Conservation (phyloP, 495 filamentous ascomycete genomes). For the Astrothelium macrocarpum region DNA sequence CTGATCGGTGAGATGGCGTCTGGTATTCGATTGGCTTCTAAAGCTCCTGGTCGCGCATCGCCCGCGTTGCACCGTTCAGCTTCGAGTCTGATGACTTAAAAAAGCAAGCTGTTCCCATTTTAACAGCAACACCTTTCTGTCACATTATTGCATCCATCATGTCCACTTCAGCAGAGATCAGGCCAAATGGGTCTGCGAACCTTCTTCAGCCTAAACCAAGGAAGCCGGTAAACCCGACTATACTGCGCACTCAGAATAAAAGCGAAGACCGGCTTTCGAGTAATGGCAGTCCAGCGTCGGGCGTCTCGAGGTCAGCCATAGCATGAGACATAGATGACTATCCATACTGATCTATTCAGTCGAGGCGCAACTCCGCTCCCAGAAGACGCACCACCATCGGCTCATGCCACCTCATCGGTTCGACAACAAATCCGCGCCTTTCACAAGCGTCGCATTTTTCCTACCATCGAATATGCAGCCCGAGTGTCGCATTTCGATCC, state of each 20-base stretch:
- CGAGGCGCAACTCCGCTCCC: constrained; percentile 84
- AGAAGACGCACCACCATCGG: constrained; percentile 82
- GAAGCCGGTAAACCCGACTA: constrained; percentile 1
- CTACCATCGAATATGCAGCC: constrained; percentile 88
- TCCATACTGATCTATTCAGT: constrained; percentile 37
- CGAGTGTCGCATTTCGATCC: constrained; percentile 95
- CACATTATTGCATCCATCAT: background rate
- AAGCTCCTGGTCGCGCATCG: background rate
- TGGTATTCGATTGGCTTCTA: background rate
- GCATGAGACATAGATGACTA: background rate
- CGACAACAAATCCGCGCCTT: constrained; percentile 78
- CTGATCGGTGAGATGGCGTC: background rate
- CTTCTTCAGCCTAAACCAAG: constrained; percentile 6
- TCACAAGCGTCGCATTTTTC: constrained; percentile 75
- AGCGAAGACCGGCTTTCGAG: background rate
- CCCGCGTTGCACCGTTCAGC: background rate
- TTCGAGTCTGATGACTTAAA: background rate
- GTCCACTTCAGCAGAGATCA: constrained; percentile 1
- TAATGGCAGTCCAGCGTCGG: constrained; percentile 4
- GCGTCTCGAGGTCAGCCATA: background rate
- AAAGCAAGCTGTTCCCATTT: background rate
- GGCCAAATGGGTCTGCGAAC: background rate
- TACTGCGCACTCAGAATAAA: constrained; percentile 2
- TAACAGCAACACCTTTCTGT: background rate
- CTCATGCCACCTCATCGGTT: constrained; percentile 71